phyloP scores from a whole-genome alignment of 129 eudicot genomes.

The Flaveria ramosissima region DNA sequence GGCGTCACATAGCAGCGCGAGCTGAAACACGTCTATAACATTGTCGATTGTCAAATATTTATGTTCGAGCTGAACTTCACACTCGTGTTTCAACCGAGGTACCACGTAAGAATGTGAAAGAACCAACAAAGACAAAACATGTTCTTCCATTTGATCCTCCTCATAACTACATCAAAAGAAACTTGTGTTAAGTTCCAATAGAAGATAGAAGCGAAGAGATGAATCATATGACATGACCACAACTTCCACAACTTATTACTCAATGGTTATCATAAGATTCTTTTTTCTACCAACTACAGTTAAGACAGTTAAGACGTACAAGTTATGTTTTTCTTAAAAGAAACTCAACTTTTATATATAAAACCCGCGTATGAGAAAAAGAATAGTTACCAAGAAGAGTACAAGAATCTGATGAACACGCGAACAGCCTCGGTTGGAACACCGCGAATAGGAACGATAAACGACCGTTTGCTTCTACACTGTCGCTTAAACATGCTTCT shows the following conservation, averaged over 20 bases:
- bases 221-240: too few relatives aligned
- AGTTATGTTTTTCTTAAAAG: too few relatives aligned
- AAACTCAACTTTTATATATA: too few relatives aligned
- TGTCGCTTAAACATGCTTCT: conserved; percentile 57
- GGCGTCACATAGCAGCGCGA: conserved; percentile 85
- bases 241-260: too few relatives aligned
- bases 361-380: neutral
- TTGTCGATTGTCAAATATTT: conserved; percentile 60
- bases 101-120: conserved; percentile 72
- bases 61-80: conserved; percentile 63
- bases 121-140: conserved; percentile 65
- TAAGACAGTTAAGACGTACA: too few relatives aligned
- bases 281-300: too few relatives aligned
- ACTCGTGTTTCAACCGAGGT: conserved; percentile 66
- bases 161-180: conserved; percentile 60
- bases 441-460: conserved; percentile 63
- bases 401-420: conserved; percentile 77
- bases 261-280: too few relatives aligned
- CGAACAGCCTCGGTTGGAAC: conserved; percentile 82
- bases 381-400: conserved; percentile 75
- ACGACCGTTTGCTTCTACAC: conserved; percentile 32
- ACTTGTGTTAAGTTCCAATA: neutral
- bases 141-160: conserved; percentile 63
- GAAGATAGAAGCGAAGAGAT: neutral
- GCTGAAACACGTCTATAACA: conserved; percentile 74